Conservation (phyloP, 2,329 filamentous ascomycete genomes). For the Colletotrichum cuscutae region DNA sequence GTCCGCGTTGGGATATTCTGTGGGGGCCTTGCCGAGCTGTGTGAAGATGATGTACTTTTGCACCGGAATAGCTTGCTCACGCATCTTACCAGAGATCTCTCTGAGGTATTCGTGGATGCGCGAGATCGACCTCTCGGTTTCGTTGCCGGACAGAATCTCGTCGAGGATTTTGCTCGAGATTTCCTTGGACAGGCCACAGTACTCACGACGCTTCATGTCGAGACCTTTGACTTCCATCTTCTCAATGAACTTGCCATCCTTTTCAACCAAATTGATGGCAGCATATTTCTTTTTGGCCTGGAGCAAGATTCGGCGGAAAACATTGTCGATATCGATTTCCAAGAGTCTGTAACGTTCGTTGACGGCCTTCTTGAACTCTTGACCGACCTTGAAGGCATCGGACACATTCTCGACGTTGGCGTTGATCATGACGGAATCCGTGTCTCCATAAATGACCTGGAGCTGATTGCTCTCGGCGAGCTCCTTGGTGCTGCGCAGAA, state of each 20-base stretch:
- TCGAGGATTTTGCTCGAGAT: slow-evolving; percentile 91
- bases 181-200: slow-evolving; percentile 94
- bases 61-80: slow-evolving; percentile 76
- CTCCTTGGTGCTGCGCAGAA: slow-evolving; percentile 94
- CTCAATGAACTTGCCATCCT: slow-evolving; percentile 89
- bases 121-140: slow-evolving; percentile 86
- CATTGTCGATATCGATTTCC: slow-evolving; percentile 98
- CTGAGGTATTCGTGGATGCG: slow-evolving; percentile 94
- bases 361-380: slow-evolving; percentile 94
- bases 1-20: slow-evolving; percentile 93
- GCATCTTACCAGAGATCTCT: slow-evolving; percentile 87
- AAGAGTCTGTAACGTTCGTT: slow-evolving; percentile 93
- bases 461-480: slow-evolving; percentile 91
- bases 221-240: slow-evolving; percentile 98
- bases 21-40: slow-evolving; percentile 92
- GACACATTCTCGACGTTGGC: slow-evolving; percentile 95
- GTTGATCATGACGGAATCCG: slow-evolving; percentile 99
- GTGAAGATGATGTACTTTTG: slow-evolving; percentile 98
- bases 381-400: slow-evolving; percentile 89
- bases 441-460: slow-evolving; percentile 98
- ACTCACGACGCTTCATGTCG: slow-evolving; percentile 97
- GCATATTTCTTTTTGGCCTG: slow-evolving; percentile 99
- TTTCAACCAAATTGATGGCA: slow-evolving; percentile 90
- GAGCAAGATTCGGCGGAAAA: slow-evolving; percentile 91
- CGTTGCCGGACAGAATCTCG: slow-evolving; percentile 93